A percentile compares a stretch with the other conserved stretches of the same genome.
phyloP scores from a whole-genome alignment of 2,329 filamentous ascomycete genomes.

The Fusarium anguioides region DNA sequence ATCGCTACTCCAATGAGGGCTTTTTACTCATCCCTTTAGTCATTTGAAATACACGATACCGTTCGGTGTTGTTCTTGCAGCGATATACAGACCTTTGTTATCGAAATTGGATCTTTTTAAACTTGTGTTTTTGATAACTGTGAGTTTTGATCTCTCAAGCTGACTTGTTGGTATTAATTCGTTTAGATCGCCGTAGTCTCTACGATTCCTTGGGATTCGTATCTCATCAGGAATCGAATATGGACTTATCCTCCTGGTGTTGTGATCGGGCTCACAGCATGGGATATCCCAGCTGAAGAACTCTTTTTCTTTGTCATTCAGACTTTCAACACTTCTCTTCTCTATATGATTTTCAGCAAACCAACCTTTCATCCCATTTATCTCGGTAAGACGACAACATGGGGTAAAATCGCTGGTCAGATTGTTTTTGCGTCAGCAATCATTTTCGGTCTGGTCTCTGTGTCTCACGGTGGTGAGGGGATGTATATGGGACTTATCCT shows the following conservation, averaged over 20 bases:
- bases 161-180: not conserved
- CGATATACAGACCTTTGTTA: constrained; percentile 32
- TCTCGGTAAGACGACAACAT: constrained; percentile 47
- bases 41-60: constrained; percentile 43
- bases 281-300: constrained; percentile 76
- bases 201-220: constrained; percentile 82
- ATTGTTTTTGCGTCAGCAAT: constrained; percentile 57
- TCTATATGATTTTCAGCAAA: constrained; percentile 76
- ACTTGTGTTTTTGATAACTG: constrained; percentile 34
- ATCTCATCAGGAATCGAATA: constrained; percentile 73
- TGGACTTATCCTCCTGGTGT: constrained; percentile 78
- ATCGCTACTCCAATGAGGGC: not conserved
- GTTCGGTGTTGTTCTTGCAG: constrained; percentile 16
- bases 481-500: constrained; percentile 79
- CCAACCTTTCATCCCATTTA: constrained; percentile 64
- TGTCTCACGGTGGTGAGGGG: constrained; percentile 59
- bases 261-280: constrained; percentile 70
- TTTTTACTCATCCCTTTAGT: constrained; percentile 14
- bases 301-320: constrained; percentile 83
- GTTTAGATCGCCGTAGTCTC: constrained; percentile 64
- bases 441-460: constrained; percentile 56
- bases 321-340: constrained; percentile 76
- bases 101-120: constrained; percentile 33
- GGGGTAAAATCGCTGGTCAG: constrained; percentile 60
- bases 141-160: not conserved